A percentile compares a stretch with the other conserved stretches of the same genome.
These are phyloP conservation scores for Erythrophleum ivorense DNA, from an alignment of 331 rosid species.

Conservation along the genomic window DNA sequence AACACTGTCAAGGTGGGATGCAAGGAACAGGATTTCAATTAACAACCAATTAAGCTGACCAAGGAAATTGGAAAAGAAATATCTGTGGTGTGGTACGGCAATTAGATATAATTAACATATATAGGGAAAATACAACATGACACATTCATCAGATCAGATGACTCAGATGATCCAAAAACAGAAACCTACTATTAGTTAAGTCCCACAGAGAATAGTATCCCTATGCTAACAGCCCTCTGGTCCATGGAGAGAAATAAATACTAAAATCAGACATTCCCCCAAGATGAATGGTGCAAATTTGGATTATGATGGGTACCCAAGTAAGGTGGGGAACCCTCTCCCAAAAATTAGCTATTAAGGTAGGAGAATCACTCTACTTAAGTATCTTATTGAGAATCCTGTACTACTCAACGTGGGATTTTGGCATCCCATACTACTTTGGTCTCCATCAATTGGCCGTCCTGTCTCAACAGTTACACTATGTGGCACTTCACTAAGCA, in stretches of 20 bases:
- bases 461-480: no score
- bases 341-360: no score
- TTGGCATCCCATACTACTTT: no score
- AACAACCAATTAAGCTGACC: neutral
- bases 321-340: no score
- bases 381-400: no score
- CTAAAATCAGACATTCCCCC: slow-evolving; percentile 2
- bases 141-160: slow-evolving; percentile 32
- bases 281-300: slow-evolving; percentile 3
- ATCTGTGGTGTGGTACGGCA: neutral
- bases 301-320: neutral
- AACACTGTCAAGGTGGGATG: slow-evolving; percentile 13
- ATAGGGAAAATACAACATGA: slow-evolving; percentile 25
- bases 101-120: slow-evolving; percentile 3
- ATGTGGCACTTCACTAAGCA: no score
- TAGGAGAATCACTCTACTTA: no score
- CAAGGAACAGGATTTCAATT: neutral
- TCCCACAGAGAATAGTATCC: slow-evolving; percentile 9
- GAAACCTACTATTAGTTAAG: neutral
- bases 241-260: neutral
- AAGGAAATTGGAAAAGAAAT: neutral
- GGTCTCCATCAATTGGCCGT: no score
- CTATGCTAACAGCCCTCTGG: slow-evolving; percentile 9
- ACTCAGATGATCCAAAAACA: slow-evolving; percentile 17
- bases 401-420: no score